Base-by-base conservation (phyloP, 1,284 basidiomycete genomes). In the Malassezia arunalokei region DNA sequence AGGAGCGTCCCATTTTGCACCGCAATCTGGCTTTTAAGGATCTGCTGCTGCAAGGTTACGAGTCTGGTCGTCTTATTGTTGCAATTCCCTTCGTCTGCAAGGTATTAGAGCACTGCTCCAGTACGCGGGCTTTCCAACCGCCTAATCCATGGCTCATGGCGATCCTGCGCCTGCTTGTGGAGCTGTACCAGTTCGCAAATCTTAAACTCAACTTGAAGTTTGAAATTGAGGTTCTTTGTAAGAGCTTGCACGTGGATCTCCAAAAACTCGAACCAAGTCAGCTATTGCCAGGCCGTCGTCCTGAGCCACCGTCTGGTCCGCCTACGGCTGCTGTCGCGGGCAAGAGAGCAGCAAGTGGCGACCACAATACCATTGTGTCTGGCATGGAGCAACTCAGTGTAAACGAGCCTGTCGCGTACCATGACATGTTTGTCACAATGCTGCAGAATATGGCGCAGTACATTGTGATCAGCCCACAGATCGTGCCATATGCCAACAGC, bases 71-170 rank as follows among this genome's bases (percentile, higher is more conserved):
- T 43, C 79, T 96, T 41, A 83, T 92, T 43, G 87, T 96, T 12
- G 90, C 91, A 8, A 95, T 99, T 58, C 91, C 94, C 0, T 99
- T 98, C 73, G 87, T 98, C 29, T 96, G 91, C 82, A 96, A 95
- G 75, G 85, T 92, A 5, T 80, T 99, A 49, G 87, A 91, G 71
- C 87, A 87, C 47, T 91, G 87, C 64, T 80, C 83, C 49, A 83
- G 84, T 68, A 95, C 90, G 40, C 83, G 79, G 58, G 87, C 98
- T 33, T 99, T 98, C 81, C 83, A 81, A 66, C 85, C 87, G 14
- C 94, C 94, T 27, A 99, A 98, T 74, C 94, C 94, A 1, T 99
- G 94, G 94, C 76, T 99, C 51, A 90, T 94, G 84, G 91, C 86
- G 0, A 86, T 98, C 57, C 78, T 98, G 62, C 82, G 85, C 58